Percentiles rank a stretch among this genome's conserved stretches.
phyloP scores from a whole-genome alignment of 441 rosid species.

The Pelargonium cotyledonis region DNA sequence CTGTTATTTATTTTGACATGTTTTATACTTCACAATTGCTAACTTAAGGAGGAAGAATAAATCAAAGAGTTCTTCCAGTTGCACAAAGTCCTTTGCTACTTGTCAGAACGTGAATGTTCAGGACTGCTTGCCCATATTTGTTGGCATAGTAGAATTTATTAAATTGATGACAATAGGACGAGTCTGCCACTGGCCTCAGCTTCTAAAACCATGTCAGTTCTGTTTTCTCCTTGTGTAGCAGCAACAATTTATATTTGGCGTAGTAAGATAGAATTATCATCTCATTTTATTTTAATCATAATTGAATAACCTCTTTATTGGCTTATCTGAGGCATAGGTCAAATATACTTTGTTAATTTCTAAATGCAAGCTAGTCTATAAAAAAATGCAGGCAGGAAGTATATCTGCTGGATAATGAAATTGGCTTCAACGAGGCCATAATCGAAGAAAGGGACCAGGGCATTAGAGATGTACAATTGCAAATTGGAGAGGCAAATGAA shows the following conservation, averaged over 20 bases:
- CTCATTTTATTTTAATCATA: background rate
- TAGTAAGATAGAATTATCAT: background rate
- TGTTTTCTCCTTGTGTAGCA: background rate
- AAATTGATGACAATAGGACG: too few relatives aligned
- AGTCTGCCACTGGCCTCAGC: background rate
- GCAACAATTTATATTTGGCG: background rate
- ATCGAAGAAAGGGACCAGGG: conserved; percentile 72
- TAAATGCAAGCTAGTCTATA: background rate
- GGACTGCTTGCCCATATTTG: background rate
- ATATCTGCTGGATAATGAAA: conserved; percentile 55
- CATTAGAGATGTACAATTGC: conserved; percentile 48
- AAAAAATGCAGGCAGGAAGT: conserved; percentile 45
- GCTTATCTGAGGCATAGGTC: background rate
- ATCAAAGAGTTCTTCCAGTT: background rate
- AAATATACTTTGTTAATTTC: conserved; percentile 6
- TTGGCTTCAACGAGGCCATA: conserved; percentile 60
- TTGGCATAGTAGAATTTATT: background rate
- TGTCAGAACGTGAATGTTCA: background rate
- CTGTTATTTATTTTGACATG: background rate
- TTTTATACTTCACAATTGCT: background rate
- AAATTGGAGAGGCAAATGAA: conserved; percentile 61
- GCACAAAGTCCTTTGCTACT: background rate
- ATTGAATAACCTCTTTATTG: background rate
- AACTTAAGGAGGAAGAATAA: background rate
- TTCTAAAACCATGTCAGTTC: background rate